These are phyloP conservation scores for Solanum pinnatisectum DNA, from an alignment of 257 asterid genomes.

Conservation along the genomic window DNA sequence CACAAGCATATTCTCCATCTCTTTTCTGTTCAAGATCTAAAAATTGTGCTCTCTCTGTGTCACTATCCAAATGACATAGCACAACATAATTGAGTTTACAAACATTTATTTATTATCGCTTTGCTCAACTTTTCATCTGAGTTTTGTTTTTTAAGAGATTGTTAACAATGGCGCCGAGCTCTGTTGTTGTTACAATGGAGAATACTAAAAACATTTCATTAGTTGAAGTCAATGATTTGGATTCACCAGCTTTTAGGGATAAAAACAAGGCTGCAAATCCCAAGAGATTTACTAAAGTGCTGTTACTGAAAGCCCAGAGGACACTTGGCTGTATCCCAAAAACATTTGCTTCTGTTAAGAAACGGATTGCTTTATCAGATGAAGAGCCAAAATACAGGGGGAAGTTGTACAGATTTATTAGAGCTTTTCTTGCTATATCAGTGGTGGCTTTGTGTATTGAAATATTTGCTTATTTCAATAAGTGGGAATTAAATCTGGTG, in stretches of 20 bases:
- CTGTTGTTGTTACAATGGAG: slow-evolving; percentile 64
- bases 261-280: slow-evolving; percentile 55
- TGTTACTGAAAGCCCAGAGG: slow-evolving; percentile 55
- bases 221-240: slow-evolving; percentile 30
- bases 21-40: slow-evolving; percentile 35
- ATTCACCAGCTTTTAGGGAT: slow-evolving; percentile 37
- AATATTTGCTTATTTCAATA: slow-evolving; percentile 49
- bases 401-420: slow-evolving; percentile 52
- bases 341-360: slow-evolving; percentile 39
- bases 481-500: slow-evolving; percentile 59
- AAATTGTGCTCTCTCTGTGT: neutral
- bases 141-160: neutral
- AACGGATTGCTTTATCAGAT: slow-evolving; percentile 66
- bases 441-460: slow-evolving; percentile 57
- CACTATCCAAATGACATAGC: neutral
- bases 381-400: slow-evolving; percentile 71
- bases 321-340: slow-evolving; percentile 44
- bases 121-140: slow-evolving; percentile 6
- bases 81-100: neutral
- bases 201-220: slow-evolving; percentile 44
- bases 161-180: slow-evolving; percentile 58
- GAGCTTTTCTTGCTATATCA: slow-evolving; percentile 58
- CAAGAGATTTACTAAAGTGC: slow-evolving; percentile 57
- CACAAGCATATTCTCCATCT: slow-evolving; percentile 1
- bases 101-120: slow-evolving; percentile 2